These are phyloP conservation scores for Stenocarpella maydis DNA, from an alignment of 2,329 filamentous ascomycete species.

Conservation along the genomic window DNA sequence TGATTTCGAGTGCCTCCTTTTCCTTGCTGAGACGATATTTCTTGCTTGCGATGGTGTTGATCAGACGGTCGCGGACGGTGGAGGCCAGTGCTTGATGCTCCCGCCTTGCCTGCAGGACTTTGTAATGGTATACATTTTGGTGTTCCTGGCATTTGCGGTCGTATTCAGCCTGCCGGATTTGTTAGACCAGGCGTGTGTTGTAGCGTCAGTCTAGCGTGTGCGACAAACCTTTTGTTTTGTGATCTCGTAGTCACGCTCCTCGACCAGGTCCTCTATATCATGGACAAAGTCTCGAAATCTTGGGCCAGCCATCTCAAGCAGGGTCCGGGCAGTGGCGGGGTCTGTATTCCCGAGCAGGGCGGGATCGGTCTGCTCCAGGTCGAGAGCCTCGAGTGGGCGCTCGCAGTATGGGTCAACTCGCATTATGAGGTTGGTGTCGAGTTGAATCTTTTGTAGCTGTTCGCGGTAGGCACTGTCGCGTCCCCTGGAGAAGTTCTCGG, in stretches of 20 bases:
- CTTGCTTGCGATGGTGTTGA: slow-evolving; percentile 71
- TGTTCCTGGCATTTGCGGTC: slow-evolving; percentile 68
- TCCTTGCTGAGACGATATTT: slow-evolving; percentile 71
- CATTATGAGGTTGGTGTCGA: slow-evolving; percentile 86
- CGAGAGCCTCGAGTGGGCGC: slow-evolving; percentile 53
- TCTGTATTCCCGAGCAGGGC: slow-evolving; percentile 46
- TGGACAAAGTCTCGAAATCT: slow-evolving; percentile 87
- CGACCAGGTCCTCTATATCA: slow-evolving; percentile 86
- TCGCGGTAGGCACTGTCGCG: slow-evolving; percentile 86
- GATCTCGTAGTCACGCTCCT: slow-evolving; percentile 85
- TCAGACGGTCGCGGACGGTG: slow-evolving; percentile 72
- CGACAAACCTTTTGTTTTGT: slow-evolving; percentile 78
- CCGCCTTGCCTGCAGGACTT: slow-evolving; percentile 67
- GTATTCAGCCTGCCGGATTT: slow-evolving; percentile 62
- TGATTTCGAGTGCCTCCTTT: slow-evolving; percentile 73
- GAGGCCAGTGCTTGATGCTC: slow-evolving; percentile 67
- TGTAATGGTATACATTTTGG: slow-evolving; percentile 67
- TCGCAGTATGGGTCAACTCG: slow-evolving; percentile 81
- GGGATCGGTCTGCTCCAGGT: slow-evolving; percentile 36
- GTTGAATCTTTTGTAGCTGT: slow-evolving; percentile 90
- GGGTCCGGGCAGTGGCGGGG: slow-evolving; percentile 54
- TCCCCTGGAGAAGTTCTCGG: slow-evolving; percentile 80
- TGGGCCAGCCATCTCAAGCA: slow-evolving; percentile 80
- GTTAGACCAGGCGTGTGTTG: background rate
- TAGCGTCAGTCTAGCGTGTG: background rate